These are phyloP conservation scores for Yamadazyma oceani DNA, from an alignment of 1,139 yeast genomes.

Conservation along the genomic window DNA sequence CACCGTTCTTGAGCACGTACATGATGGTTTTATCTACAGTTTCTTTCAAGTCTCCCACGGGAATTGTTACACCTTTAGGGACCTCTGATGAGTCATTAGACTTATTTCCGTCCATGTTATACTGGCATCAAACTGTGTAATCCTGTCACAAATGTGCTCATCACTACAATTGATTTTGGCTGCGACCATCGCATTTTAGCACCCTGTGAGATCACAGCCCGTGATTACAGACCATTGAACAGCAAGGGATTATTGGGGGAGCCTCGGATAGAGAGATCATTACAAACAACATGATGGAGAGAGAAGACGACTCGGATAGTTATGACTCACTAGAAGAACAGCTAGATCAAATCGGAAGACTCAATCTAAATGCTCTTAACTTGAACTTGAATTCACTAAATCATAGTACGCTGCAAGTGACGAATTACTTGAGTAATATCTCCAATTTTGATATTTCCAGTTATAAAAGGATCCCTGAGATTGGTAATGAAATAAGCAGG, in stretches of 20 bases:
- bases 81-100: not conserved
- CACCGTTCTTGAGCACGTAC: constrained; percentile 71
- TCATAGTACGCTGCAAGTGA: constrained; percentile 5
- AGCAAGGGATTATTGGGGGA: too few species aligned
- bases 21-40: constrained; percentile 72
- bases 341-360: constrained; percentile 17
- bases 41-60: constrained; percentile 56
- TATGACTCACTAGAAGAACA: constrained; percentile 16
- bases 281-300: not conserved
- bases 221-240: too few species aligned
- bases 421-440: constrained; percentile 8
- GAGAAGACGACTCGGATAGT: constrained; percentile 8
- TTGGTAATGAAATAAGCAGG: constrained; percentile 13
- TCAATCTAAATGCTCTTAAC: constrained; percentile 8
- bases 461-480: constrained; percentile 10
- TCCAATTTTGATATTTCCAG: constrained; percentile 8
- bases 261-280: too few species aligned
- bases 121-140: too few species aligned
- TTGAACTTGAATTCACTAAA: constrained; percentile 6
- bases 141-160: too few species aligned
- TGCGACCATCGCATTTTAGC: too few species aligned
- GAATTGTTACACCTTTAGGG: constrained; percentile 49
- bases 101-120: too few species aligned
- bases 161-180: too few species aligned
- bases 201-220: too few species aligned